Percentiles rank a stretch among this genome's conserved stretches.
These are phyloP conservation scores for Penicillium argentinense DNA, from an alignment of 495 filamentous ascomycete genomes.

Conservation along the genomic window DNA sequence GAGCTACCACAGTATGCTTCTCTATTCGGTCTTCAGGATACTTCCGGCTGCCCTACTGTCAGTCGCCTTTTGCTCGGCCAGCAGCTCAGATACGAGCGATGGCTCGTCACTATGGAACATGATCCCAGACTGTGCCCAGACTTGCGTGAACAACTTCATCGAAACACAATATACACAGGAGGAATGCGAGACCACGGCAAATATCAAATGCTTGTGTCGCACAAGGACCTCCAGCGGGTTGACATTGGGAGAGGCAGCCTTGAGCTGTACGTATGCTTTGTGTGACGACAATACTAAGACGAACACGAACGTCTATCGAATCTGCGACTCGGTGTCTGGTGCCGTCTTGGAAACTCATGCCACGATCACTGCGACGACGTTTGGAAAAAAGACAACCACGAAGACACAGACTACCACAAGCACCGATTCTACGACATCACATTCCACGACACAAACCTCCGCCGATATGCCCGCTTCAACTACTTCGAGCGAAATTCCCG, in stretches of 20 bases:
- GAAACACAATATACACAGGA: constrained; percentile 51
- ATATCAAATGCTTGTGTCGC: constrained; percentile 63
- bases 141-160: constrained; percentile 64
- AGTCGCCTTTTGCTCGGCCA: constrained; percentile 13
- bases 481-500: neutral
- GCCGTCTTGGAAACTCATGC: constrained; percentile 59
- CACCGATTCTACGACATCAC: constrained; percentile 6
- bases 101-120: constrained; percentile 29
- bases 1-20: constrained; percentile 36
- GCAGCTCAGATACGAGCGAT: constrained; percentile 10
- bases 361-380: constrained; percentile 59
- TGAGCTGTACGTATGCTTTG: constrained; percentile 58
- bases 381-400: constrained; percentile 33
- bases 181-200: constrained; percentile 45
- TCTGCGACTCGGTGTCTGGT: constrained; percentile 55
- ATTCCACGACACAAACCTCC: constrained; percentile 1
- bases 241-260: constrained; percentile 67
- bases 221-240: constrained; percentile 59
- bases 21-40: constrained; percentile 27
- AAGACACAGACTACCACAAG: constrained; percentile 12
- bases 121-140: constrained; percentile 64
- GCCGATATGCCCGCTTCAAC: neutral
- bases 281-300: constrained; percentile 33
- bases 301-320: constrained; percentile 47
- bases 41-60: constrained; percentile 28